Evolutionary conservation across 768 basidiomycete genomes (phyloP).

Genomic region (Suillus occidentalis): DNA sequence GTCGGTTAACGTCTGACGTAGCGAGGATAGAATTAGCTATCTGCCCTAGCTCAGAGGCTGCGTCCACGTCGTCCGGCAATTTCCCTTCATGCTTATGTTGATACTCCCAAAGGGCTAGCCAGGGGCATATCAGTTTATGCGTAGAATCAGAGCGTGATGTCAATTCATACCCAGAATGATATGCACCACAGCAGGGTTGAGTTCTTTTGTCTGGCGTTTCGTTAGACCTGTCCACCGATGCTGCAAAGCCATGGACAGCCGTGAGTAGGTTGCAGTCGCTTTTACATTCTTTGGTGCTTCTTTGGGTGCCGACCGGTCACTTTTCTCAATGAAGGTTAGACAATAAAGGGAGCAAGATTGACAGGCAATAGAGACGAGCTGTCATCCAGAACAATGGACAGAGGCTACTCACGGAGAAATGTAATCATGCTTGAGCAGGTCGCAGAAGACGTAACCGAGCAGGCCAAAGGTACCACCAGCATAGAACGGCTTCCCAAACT

Average conservation of each 20-base stretch:
- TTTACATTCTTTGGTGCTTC: constrained; percentile 60
- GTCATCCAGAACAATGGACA: neutral
- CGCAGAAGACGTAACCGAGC: constrained; percentile 92
- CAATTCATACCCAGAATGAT: constrained; percentile 61
- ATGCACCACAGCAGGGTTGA: constrained; percentile 76
- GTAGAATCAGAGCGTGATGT: neutral
- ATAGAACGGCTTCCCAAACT: constrained; percentile 77
- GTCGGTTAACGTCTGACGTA: constrained; percentile 68
- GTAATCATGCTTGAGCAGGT: constrained; percentile 85
- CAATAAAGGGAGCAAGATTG: constrained; percentile 5
- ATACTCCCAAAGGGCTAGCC: constrained; percentile 81
- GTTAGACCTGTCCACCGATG: constrained; percentile 71
- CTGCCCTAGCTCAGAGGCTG: constrained; percentile 57
- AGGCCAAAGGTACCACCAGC: constrained; percentile 91
- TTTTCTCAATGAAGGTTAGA: constrained; percentile 30
- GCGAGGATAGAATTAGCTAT: constrained; percentile 63
- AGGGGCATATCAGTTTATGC: constrained; percentile 1
- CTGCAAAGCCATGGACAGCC: constrained; percentile 60
- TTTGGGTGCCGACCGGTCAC: constrained; percentile 63
- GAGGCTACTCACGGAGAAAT: constrained; percentile 68
- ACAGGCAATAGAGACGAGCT: constrained; percentile 6
- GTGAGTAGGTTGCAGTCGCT: constrained; percentile 60
- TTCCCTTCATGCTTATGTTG: constrained; percentile 55
- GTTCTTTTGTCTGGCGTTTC: constrained; percentile 76
- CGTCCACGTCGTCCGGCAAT: constrained; percentile 53